Evolutionary conservation across 1,139 yeast species (phyloP), one percentile per base, ranked within the genome.

Genomic region (Diutina ranongensis): DNA sequence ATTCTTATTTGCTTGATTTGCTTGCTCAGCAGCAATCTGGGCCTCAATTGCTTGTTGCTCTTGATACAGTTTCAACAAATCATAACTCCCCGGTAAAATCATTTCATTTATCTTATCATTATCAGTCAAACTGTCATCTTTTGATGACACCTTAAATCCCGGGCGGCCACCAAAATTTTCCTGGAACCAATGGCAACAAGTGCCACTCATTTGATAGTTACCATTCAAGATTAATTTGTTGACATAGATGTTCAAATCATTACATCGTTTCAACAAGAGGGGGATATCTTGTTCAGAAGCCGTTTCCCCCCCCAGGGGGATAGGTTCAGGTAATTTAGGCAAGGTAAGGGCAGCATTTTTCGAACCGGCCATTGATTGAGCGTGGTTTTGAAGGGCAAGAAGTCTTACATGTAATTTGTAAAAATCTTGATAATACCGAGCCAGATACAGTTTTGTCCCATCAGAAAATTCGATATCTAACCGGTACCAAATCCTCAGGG

Each of bases 271-370:
- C 32, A 52, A 50, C 42, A 59, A 51, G 21, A 55, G 51, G 12
- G 48, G 54, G 15, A 45, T 41, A 35, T 50, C 54, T 31, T 55
- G 55, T 13, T 40, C 47, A 13, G 38, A 51, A 46, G 28, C 52
- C 45, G 16, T 46, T 27, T 27, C 48, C 46, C 45, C 55, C 50
- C 8, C 32, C 42, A 38, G 42, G 2, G 69, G 69, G 12, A 70
- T 64, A 3, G 74, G 75, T 49, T 67, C 71, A 1, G 74, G 76
- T 38, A 70, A 55, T 51, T 63, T 68, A 5, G 75, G 74, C 19
- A 68, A 55, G 44, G 53, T 57, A 35, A 62, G 49, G 3, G 51
- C 46, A 41, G 3, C 53, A 49, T 4, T 51, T 53, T 31, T 35
- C 38, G 44, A 40, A 4, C 42, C 42, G n/a, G 32, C 12, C 4